These are phyloP conservation scores for Globisporangium ultimum DNA, from an alignment of 352 stramenopile species.

Conservation along the genomic window DNA sequence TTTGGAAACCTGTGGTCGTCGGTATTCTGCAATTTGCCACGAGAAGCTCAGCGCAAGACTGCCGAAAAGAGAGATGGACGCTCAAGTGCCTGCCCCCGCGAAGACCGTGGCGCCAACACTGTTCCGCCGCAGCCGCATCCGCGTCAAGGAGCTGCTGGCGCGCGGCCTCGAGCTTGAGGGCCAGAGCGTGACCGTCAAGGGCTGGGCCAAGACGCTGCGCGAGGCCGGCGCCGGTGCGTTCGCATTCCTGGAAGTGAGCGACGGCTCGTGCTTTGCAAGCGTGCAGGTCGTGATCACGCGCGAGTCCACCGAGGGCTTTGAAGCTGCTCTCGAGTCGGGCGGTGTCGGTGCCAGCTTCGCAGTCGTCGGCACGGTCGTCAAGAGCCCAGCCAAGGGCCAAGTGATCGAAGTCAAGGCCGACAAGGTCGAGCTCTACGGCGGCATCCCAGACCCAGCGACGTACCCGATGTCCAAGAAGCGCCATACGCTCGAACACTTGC, in stretches of 20 bases:
- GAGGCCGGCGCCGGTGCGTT: constrained; percentile 95
- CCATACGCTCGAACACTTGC: constrained; percentile 97
- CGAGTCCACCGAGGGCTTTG: constrained; percentile 41
- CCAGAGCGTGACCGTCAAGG: constrained; percentile 47
- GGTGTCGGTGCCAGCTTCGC: constrained; percentile 84
- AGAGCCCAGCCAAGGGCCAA: constrained; percentile 89
- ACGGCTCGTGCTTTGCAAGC: constrained; percentile 90
- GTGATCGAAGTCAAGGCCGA: constrained; percentile 82
- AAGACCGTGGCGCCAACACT: constrained; percentile 49
- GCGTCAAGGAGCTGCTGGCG: constrained; percentile 82
- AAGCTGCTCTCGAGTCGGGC: constrained; percentile 44
- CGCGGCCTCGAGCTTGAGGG: constrained; percentile 32
- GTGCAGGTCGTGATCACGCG: constrained; percentile 90
- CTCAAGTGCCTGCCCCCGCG: constrained; percentile 37
- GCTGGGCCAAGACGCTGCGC: constrained; percentile 95
- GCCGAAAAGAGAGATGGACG: constrained; percentile 24
- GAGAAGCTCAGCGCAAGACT: background rate
- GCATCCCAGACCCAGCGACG: constrained; percentile 80
- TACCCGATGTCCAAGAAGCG: constrained; percentile 99
- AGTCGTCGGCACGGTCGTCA: constrained; percentile 87
- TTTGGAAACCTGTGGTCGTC: constrained; percentile 4
- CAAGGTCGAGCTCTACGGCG: constrained; percentile 92
- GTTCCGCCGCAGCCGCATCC: constrained; percentile 80
- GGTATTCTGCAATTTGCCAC: constrained; percentile 8
- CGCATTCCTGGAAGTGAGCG: constrained; percentile 96